Base-by-base conservation (phyloP, 176 grass and related monocot species). In the Oryza meridionalis region DNA sequence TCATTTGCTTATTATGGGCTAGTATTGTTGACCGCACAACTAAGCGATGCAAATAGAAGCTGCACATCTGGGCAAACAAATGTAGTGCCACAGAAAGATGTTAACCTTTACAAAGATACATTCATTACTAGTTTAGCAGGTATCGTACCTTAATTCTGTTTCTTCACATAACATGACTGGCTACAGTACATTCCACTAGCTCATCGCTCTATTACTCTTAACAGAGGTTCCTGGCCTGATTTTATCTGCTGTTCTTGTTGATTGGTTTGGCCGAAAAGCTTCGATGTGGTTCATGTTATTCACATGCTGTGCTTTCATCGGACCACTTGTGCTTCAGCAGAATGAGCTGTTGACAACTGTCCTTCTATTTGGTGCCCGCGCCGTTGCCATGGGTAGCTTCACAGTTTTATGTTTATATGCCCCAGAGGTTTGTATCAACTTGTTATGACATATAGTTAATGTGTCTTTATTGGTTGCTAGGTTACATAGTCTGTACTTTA, bases 1-100 rank as follows among this genome's bases (percentile, higher is more conserved):
- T 89, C 94, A n/a, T 97, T 97, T 62, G 90, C 84, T 72, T 97
- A 97, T 78, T 97, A 94, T 62, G 94, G 94, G 21, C 26, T 97
- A 44, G 88, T 94, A 55, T 85, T 97, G 86, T 78, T 97, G 22
- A 89, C 92, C 9, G 71, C 94, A 4, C 86, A 94, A 58, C 67
- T 97, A 29, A 91, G 58, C 43, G 75, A 85, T 83, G 82, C 70
- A 32, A 88, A 88, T 72, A 77, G 74, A 80, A 83, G 70, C 24
- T 97, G 90, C n/a, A 46, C 40, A 47, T 84, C 77, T 80, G 87
- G 55, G 64, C 33, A 47, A 59, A 75, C 24, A 80, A 69, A 55
- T 84, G 26, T 47, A 71, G 22, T 14, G 5, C 66, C 44, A 11
- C 61, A 80, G 31, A 65, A 83, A 17, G 53, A 77, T 77, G 3